phyloP scores from a whole-genome alignment of 2,329 filamentous ascomycete genomes.

The Erysiphe pulchra region DNA sequence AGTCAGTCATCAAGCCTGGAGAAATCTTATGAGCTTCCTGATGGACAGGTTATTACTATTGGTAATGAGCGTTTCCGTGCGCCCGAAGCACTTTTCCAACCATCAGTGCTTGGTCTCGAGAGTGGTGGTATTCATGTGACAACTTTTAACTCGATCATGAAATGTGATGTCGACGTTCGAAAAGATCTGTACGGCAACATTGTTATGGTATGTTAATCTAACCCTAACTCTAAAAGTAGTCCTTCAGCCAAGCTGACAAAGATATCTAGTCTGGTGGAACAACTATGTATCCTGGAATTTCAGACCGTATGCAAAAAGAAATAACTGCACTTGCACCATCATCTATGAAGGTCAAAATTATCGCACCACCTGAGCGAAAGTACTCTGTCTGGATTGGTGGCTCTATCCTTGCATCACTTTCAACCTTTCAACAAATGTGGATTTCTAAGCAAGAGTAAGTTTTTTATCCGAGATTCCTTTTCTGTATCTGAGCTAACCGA shows the following conservation, averaged over 20 bases:
- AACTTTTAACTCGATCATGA: constrained; percentile 99
- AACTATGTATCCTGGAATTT: constrained; percentile 99
- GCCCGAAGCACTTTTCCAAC: constrained; percentile 98
- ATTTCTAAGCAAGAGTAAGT: constrained; percentile 98
- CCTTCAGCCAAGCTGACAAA: constrained; percentile 4
- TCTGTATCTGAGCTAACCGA: neutral
- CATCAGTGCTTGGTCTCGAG: constrained; percentile 92
- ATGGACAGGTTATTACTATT: constrained; percentile 98
- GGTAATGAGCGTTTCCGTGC: constrained; percentile 99
- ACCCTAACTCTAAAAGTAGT: neutral
- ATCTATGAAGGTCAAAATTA: constrained; percentile 99
- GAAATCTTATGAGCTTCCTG: constrained; percentile 99
- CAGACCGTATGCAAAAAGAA: constrained; percentile 99
- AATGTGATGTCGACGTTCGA: constrained; percentile 99
- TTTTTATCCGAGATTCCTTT: neutral
- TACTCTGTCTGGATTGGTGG: constrained; percentile 99
- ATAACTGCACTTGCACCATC: constrained; percentile 97
- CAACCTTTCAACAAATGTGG: constrained; percentile 99
- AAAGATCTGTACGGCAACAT: constrained; percentile 99
- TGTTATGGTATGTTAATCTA: constrained; percentile 62
- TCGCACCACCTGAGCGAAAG: constrained; percentile 98
- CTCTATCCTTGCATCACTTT: constrained; percentile 97
- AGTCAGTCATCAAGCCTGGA: constrained; percentile 96
- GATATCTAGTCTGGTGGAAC: constrained; percentile 78
- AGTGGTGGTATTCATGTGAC: constrained; percentile 97